Evolutionary conservation across 176 grass and related monocot species (phyloP).

Genomic region (Ananas comosus): DNA sequence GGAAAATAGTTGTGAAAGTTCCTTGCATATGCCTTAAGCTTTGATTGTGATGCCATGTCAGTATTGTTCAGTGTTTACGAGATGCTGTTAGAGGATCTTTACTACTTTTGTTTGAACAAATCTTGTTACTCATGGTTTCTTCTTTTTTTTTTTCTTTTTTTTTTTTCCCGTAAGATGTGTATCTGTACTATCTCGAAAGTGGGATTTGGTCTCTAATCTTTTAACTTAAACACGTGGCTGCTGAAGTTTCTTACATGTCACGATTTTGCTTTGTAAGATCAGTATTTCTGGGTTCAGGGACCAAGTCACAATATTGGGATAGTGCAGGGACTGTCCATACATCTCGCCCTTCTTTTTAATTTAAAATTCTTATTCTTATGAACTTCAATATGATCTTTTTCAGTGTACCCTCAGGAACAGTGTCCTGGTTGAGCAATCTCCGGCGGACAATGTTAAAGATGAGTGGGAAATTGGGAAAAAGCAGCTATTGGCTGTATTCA

Average conservation of each 20-base stretch:
- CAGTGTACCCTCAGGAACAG: slow-evolving; percentile 88
- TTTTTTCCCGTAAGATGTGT: no score
- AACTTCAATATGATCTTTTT: slow-evolving; percentile 87
- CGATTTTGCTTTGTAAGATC: no score
- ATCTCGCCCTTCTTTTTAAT: slow-evolving; percentile 16
- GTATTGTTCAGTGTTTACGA: background rate
- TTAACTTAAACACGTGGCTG: background rate
- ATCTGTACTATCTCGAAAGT: no score
- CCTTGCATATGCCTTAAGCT: background rate
- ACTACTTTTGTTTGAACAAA: background rate
- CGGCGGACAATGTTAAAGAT: slow-evolving; percentile 16
- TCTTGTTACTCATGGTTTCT: background rate
- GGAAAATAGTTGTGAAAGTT: background rate
- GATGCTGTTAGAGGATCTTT: background rate
- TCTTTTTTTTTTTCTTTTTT: background rate
- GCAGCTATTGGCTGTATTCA: background rate
- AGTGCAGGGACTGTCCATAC: no score
- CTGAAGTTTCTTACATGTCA: background rate
- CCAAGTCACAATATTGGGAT: no score
- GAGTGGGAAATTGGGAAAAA: slow-evolving; percentile 20
- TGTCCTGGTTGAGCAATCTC: slow-evolving; percentile 35
- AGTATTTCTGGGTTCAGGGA: no score
- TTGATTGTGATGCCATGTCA: background rate
- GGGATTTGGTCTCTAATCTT: no score
- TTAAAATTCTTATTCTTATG: slow-evolving; percentile 52